phyloP scores from a whole-genome alignment of 495 filamentous ascomycete species.

The Hypoxylon rickii region DNA sequence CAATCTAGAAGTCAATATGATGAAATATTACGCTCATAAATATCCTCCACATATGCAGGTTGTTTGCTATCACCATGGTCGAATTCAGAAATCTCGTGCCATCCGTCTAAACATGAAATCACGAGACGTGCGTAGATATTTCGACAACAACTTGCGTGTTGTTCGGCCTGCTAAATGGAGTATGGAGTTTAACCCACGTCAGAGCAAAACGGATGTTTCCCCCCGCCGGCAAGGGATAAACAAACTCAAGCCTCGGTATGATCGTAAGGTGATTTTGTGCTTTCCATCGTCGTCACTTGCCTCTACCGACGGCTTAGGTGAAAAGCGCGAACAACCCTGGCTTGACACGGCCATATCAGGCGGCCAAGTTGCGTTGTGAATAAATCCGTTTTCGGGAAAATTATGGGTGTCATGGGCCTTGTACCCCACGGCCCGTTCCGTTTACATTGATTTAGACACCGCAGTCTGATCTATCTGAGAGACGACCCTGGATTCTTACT shows the following conservation, averaged over 20 bases:
- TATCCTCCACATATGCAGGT: conserved; percentile 15
- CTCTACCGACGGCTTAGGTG: conserved; percentile 5
- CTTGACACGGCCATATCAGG: conserved; percentile 25
- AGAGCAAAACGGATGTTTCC: conserved; percentile 8
- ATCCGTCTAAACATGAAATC: background rate
- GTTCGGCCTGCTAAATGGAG: conserved; percentile 10
- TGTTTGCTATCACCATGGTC: conserved; percentile 17
- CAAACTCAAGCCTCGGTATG: conserved; percentile 9
- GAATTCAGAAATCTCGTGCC: background rate
- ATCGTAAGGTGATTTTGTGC: conserved; percentile 9
- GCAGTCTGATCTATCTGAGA: conserved; percentile 21
- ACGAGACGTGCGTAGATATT: conserved; percentile 11
- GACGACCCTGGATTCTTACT: conserved; percentile 10
- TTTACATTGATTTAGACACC: conserved; percentile 21
- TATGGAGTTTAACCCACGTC: conserved; percentile 6
- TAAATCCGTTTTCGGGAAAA: conserved; percentile 26
- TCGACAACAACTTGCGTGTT: conserved; percentile 12
- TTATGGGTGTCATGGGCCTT: conserved; percentile 19
- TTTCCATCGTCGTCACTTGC: conserved; percentile 15
- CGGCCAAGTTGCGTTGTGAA: conserved; percentile 28
- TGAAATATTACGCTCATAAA: conserved; percentile 7
- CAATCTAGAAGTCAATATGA: conserved; percentile 5
- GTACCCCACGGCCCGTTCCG: conserved; percentile 34
- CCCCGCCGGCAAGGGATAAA: conserved; percentile 27
- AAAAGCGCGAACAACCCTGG: conserved; percentile 25